Percentiles rank a stretch among this genome's conserved stretches.
phyloP scores from a whole-genome alignment of 305 asterid species.

The Rubia balearica region DNA sequence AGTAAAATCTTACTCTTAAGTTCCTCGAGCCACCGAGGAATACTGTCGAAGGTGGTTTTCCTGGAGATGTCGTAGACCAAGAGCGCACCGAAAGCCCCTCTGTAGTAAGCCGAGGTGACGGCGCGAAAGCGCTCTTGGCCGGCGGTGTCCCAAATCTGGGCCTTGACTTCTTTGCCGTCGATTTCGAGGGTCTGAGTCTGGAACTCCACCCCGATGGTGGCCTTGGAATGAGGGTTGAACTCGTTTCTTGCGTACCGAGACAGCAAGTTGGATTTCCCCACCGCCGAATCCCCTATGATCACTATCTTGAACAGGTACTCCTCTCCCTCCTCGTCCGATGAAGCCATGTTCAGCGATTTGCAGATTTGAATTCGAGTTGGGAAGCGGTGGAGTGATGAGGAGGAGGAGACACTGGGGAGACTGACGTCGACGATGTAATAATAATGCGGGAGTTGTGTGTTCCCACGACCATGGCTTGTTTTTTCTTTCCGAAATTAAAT shows the following conservation, averaged over 20 bases:
- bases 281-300: no score
- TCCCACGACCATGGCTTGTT: constrained; percentile 7
- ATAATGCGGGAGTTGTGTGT: background rate
- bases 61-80: constrained; percentile 65
- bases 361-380: no score
- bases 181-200: no score
- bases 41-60: constrained; percentile 59
- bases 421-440: background rate
- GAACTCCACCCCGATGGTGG: no score
- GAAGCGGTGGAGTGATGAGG: no score
- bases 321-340: no score
- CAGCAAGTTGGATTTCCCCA: no score
- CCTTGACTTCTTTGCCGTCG: no score
- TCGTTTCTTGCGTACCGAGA: no score
- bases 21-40: constrained; percentile 72
- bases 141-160: constrained; percentile 21
- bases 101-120: constrained; percentile 78
- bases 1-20: constrained; percentile 41
- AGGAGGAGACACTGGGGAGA: constrained; percentile 7
- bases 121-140: constrained; percentile 82
- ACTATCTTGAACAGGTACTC: no score
- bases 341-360: no score
- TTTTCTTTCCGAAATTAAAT: background rate
- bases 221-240: no score
- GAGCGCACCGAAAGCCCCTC: constrained; percentile 78